A percentile compares a stretch with the other conserved stretches of the same genome.
Conservation (phyloP, 1,284 basidiomycete species). For the Cutaneotrichosporon sp. region DNA sequence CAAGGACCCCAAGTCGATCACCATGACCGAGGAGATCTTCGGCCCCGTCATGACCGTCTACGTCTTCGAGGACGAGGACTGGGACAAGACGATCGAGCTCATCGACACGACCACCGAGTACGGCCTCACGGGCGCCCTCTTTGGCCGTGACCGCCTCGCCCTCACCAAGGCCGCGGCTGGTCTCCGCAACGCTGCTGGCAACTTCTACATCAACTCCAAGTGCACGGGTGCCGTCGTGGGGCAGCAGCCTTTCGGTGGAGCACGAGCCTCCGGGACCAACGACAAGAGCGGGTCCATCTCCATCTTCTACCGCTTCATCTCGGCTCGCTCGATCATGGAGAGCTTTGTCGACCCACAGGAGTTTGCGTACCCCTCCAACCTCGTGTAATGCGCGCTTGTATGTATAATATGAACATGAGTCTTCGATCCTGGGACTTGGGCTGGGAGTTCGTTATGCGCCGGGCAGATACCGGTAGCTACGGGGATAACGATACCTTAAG, state of each 20-base stretch:
- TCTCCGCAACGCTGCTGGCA: slow-evolving; percentile 70
- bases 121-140: slow-evolving; percentile 89
- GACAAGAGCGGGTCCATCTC: slow-evolving; percentile 94
- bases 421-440: no score
- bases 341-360: slow-evolving; percentile 79
- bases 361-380: slow-evolving; percentile 81
- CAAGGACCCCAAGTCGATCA: slow-evolving; percentile 85
- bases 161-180: slow-evolving; percentile 73
- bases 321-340: slow-evolving; percentile 93
- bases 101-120: slow-evolving; percentile 88
- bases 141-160: slow-evolving; percentile 74
- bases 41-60: slow-evolving; percentile 94
- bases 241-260: slow-evolving; percentile 85
- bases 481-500: no score
- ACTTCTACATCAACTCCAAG: slow-evolving; percentile 92
- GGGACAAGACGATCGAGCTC: slow-evolving; percentile 77
- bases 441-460: no score
- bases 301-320: slow-evolving; percentile 88
- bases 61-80: slow-evolving; percentile 83
- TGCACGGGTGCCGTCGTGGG: slow-evolving; percentile 90
- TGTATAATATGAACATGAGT: no score
- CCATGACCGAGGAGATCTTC: slow-evolving; percentile 95
- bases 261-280: slow-evolving; percentile 90
- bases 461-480: no score
- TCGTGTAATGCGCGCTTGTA: slow-evolving; percentile 60